phyloP scores from a whole-genome alignment of 2,329 filamentous ascomycete species.

The Hyphodiscus sp. region DNA sequence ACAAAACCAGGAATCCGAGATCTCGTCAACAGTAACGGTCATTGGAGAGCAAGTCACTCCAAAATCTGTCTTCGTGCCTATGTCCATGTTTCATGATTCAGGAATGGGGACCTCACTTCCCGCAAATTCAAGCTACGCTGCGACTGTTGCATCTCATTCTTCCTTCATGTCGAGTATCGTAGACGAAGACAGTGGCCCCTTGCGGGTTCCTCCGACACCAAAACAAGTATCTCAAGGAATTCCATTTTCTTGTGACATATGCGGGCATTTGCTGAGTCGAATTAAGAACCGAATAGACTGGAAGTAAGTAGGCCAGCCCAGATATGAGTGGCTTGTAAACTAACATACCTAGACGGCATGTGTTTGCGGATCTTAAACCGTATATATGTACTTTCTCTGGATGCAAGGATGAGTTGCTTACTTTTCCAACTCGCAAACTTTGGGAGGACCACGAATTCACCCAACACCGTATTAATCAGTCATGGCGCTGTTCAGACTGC shows the following conservation, averaged over 20 bases:
- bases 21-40: not conserved
- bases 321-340: not conserved
- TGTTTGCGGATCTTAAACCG: slow-evolving; percentile 7
- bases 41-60: not conserved
- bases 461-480: not conserved
- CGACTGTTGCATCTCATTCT: slow-evolving; percentile 3
- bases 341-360: slow-evolving; percentile 5
- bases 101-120: slow-evolving; percentile 1
- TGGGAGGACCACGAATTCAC: slow-evolving; percentile 8
- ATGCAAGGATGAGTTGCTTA: slow-evolving; percentile 1
- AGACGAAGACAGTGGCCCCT: not conserved
- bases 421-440: slow-evolving; percentile 5
- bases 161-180: slow-evolving; percentile 4
- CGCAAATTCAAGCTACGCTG: slow-evolving; percentile 2
- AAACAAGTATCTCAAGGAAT: slow-evolving; percentile 3
- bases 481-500: slow-evolving; percentile 2
- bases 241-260: slow-evolving; percentile 5
- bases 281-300: slow-evolving; percentile 8
- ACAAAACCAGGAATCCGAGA: not conserved
- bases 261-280: slow-evolving; percentile 1
- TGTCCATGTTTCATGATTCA: slow-evolving; percentile 10
- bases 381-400: slow-evolving; percentile 8
- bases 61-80: slow-evolving; percentile 2
- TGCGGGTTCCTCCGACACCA: slow-evolving; percentile 6
- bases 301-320: slow-evolving; percentile 3